Percentiles rank a stretch among this genome's conserved stretches.
Conservation (phyloP, 495 filamentous ascomycete genomes). For the Beverwykella pulmonaria region DNA sequence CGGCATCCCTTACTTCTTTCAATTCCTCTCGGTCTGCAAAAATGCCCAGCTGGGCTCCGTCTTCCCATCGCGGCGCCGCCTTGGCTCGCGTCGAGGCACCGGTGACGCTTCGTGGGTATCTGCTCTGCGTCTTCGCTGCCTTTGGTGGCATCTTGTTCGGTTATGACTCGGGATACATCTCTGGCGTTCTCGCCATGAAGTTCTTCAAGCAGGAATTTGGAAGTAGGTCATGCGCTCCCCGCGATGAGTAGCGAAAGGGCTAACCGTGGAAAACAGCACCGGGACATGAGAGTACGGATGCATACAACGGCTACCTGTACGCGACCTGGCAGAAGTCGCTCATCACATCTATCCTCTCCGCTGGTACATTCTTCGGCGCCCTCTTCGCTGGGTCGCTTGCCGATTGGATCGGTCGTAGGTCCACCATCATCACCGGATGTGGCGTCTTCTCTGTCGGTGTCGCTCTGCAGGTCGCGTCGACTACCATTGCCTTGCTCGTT, state of each 20-base stretch:
- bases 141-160: constrained; percentile 51
- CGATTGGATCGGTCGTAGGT: constrained; percentile 47
- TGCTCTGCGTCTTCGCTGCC: constrained; percentile 48
- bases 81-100: constrained; percentile 46
- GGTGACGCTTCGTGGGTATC: constrained; percentile 47
- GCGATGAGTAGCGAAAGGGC: too few species aligned
- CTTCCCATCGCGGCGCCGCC: constrained; percentile 31
- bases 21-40: background rate
- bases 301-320: constrained; percentile 28
- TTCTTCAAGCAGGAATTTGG: constrained; percentile 38
- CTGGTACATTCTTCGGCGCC: constrained; percentile 50
- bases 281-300: constrained; percentile 5
- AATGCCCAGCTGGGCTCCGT: constrained; percentile 32
- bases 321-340: constrained; percentile 43
- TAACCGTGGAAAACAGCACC: too few species aligned
- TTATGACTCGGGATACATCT: constrained; percentile 50
- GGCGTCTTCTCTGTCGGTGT: constrained; percentile 48
- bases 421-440: constrained; percentile 47
- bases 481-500: constrained; percentile 67
- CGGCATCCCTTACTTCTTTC: background rate
- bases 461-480: constrained; percentile 46
- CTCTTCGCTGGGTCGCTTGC: constrained; percentile 45
- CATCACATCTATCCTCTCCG: constrained; percentile 58
- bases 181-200: constrained; percentile 43
- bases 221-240: constrained; percentile 3